A percentile compares a stretch with the other conserved stretches of the same genome.
Conservation (phyloP, 805 yeast species). For the Pichia membranifaciens region DNA sequence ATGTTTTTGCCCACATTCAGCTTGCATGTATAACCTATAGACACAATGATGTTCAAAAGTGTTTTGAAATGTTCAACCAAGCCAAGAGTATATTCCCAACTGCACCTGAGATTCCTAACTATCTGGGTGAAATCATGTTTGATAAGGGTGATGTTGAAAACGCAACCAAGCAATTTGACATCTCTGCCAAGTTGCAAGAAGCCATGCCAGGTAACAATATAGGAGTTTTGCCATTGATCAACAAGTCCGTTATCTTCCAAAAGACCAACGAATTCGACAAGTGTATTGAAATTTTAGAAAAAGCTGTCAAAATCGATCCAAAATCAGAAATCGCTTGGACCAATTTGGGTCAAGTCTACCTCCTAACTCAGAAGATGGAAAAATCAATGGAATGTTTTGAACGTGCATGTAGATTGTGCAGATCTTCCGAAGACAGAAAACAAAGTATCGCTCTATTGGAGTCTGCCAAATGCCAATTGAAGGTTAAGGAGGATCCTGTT, state of each 20-base stretch:
- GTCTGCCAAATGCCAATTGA: conserved; percentile 85
- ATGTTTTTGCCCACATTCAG: conserved; percentile 84
- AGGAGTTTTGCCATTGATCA: conserved; percentile 84
- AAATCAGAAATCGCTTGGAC: conserved; percentile 83
- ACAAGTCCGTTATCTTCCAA: conserved; percentile 73
- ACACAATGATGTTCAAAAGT: conserved; percentile 52
- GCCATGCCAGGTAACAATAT: conserved; percentile 62
- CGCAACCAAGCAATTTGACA: conserved; percentile 80
- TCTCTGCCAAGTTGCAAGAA: conserved; percentile 77
- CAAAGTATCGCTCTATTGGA: conserved; percentile 90
- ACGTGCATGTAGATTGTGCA: conserved; percentile 73
- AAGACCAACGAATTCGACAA: conserved; percentile 49
- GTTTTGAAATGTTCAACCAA: conserved; percentile 58
- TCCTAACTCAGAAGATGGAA: conserved; percentile 76
- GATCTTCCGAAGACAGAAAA: conserved; percentile 79
- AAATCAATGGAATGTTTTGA: conserved; percentile 80
- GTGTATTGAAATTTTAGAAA: conserved; percentile 60
- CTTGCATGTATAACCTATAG: conserved; percentile 88
- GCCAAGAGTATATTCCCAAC: conserved; percentile 76
- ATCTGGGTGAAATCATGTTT: conserved; percentile 88
- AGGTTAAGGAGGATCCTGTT: conserved; percentile 64
- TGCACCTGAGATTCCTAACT: conserved; percentile 88
- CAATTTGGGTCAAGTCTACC: conserved; percentile 84
- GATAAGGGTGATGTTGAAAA: conserved; percentile 68
- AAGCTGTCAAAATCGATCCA: conserved; percentile 81